These are phyloP conservation scores for Schizosaccharomyces pombe DNA, from an alignment of 805 yeast genomes.

Conservation along the genomic window DNA sequence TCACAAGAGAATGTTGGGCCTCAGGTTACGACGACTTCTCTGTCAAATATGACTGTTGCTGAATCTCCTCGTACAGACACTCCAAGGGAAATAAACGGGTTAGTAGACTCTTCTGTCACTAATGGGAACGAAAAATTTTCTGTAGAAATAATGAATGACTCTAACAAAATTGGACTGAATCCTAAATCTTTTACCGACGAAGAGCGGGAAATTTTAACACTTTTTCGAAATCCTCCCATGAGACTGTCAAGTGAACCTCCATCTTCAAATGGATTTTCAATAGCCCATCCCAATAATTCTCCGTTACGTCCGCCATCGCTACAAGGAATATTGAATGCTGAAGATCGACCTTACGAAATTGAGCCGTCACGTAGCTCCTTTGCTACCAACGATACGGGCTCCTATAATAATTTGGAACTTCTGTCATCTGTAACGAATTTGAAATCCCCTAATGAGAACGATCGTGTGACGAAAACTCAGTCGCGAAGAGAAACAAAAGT, in stretches of 20 bases:
- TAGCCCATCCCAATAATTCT: background rate
- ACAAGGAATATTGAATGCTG: background rate
- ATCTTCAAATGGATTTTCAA: background rate
- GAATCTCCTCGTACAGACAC: too few species aligned
- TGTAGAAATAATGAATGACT: too few species aligned
- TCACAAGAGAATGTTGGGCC: too few species aligned
- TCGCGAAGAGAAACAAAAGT: background rate
- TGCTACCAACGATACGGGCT: too few species aligned
- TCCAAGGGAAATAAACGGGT: too few species aligned
- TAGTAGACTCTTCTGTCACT: too few species aligned
- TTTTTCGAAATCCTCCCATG: background rate
- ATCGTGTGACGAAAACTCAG: background rate
- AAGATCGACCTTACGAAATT: background rate
- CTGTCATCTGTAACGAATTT: background rate
- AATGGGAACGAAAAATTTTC: too few species aligned
- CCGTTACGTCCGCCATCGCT: background rate
- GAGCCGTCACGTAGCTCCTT: too few species aligned
- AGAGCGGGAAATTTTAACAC: background rate
- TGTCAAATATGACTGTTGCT: too few species aligned
- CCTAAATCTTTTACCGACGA: background rate
- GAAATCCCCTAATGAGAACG: background rate
- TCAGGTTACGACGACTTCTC: too few species aligned
- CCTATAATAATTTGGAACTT: background rate
- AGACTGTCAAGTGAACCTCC: background rate
- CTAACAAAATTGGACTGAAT: too few species aligned